phyloP scores from a whole-genome alignment of 179 eudicot species.

The Spergularia azorica region DNA sequence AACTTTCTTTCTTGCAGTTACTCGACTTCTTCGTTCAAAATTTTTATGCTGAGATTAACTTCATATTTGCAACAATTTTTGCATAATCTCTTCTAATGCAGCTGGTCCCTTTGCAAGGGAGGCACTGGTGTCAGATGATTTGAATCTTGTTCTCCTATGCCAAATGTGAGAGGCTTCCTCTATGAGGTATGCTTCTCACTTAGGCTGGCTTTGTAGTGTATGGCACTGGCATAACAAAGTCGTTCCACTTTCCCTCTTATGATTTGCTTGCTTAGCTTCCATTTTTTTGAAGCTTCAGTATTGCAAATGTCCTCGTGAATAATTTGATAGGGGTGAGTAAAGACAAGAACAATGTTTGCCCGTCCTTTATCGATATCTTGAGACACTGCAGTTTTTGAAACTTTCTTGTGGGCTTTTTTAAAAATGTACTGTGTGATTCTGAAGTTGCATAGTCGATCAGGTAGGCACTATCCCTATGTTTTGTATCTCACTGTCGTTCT shows the following conservation, averaged over 20 bases:
- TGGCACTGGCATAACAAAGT: slow-evolving; percentile 18
- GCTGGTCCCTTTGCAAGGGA: slow-evolving; percentile 48
- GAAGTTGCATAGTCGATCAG: not conserved
- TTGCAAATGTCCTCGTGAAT: not conserved
- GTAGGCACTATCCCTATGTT: not conserved
- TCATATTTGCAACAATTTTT: slow-evolving; percentile 32
- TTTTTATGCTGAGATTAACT: slow-evolving; percentile 11
- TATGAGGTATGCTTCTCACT: slow-evolving; percentile 80
- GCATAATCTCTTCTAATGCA: slow-evolving; percentile 45
- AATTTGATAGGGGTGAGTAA: not conserved
- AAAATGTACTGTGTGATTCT: not conserved
- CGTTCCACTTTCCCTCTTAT: not conserved
- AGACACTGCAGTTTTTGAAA: not conserved
- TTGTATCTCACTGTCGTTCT: too few relatives aligned
- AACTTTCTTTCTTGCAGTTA: slow-evolving; percentile 22
- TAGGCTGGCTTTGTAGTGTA: slow-evolving; percentile 42
- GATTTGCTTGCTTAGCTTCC: slow-evolving; percentile 11
- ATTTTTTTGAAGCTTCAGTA: slow-evolving; percentile 7
- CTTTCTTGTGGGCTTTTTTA: not conserved
- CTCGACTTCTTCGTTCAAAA: slow-evolving; percentile 25
- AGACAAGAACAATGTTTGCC: not conserved
- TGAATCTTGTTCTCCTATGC: slow-evolving; percentile 44
- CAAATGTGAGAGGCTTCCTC: slow-evolving; percentile 76
- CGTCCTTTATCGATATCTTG: not conserved
- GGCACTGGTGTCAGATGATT: slow-evolving; percentile 47